Evolutionary conservation across 1,139 yeast species (phyloP).

Genomic region (Ashbya aceris): DNA sequence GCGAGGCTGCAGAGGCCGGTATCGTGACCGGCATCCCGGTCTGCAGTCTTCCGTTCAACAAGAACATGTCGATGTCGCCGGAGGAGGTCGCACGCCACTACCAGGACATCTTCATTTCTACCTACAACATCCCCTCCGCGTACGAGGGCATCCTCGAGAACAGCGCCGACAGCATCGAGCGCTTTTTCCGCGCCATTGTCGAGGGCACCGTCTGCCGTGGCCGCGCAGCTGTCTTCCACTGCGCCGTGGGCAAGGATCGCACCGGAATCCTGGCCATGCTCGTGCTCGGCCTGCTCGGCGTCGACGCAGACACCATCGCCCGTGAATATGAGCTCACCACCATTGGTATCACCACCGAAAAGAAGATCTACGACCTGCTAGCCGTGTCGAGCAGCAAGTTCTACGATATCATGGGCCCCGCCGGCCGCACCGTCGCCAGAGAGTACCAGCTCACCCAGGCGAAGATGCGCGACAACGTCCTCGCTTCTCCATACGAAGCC

Average conservation of each 20-base stretch:
- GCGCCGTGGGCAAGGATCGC: constrained; percentile 83
- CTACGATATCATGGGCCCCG: constrained; percentile 13
- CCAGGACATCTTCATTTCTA: constrained; percentile 46
- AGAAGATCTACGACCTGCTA: constrained; percentile 29
- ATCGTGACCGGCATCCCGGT: constrained; percentile 37
- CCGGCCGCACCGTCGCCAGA: constrained; percentile 10
- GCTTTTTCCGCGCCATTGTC: constrained; percentile 44
- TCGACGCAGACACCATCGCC: constrained; percentile 55
- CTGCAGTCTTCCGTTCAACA: constrained; percentile 52
- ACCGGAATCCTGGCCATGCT: constrained; percentile 72
- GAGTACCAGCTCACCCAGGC: constrained; percentile 17
- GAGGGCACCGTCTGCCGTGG: constrained; percentile 41
- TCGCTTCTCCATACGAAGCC: constrained; percentile 62
- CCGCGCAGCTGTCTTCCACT: constrained; percentile 48
- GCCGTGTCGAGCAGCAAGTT: constrained; percentile 16
- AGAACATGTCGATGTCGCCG: constrained; percentile 53
- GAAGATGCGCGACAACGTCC: constrained; percentile 38
- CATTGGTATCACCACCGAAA: constrained; percentile 49
- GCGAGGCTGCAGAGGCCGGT: constrained; percentile 49
- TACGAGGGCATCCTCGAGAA: constrained; percentile 49
- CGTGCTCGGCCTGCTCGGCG: constrained; percentile 52
- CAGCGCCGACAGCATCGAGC: constrained; percentile 40
- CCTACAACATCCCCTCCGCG: constrained; percentile 56
- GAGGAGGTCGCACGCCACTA: constrained; percentile 53
- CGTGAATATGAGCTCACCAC: constrained; percentile 70